Percentiles rank a stretch among this genome's conserved stretches.
These are phyloP conservation scores for Sambucus nigra DNA, from an alignment of 129 eudicot genomes.

Conservation along the genomic window DNA sequence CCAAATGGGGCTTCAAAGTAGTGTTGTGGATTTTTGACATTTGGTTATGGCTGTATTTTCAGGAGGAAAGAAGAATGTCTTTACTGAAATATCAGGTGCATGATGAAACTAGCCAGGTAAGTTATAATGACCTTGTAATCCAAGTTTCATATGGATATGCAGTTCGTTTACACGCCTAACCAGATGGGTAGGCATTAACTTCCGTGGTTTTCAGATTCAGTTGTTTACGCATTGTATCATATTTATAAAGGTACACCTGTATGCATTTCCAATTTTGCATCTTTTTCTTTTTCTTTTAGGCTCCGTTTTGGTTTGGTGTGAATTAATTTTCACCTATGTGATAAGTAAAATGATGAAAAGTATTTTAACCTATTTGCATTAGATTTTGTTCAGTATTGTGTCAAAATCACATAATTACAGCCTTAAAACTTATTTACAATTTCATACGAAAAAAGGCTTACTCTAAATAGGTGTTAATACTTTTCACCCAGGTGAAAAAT, in stretches of 20 bases:
- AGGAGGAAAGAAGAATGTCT: constrained; percentile 99
- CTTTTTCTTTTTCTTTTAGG: constrained; percentile 11
- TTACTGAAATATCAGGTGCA: constrained; percentile 97
- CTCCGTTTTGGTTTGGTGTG: too few species aligned
- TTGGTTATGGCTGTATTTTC: too few species aligned
- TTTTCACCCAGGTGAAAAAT: too few species aligned
- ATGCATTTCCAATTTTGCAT: constrained; percentile 6
- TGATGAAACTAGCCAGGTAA: constrained; percentile 99
- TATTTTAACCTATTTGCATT: too few species aligned
- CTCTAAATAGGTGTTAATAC: too few species aligned
- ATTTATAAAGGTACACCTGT: constrained; percentile 28
- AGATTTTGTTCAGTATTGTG: too few species aligned
- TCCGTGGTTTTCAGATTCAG: constrained; percentile 29
- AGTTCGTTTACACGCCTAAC: constrained; percentile 30
- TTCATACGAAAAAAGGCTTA: too few species aligned
- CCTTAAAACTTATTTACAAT: too few species aligned
- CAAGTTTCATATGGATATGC: constrained; percentile 24
- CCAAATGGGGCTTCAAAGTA: too few species aligned
- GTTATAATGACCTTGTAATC: constrained; percentile 36
- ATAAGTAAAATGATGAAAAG: too few species aligned
- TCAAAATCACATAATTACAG: too few species aligned
- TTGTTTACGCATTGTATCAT: constrained; percentile 31
- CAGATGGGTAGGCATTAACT: constrained; percentile 31
- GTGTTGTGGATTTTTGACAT: neutral
- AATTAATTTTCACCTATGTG: too few species aligned